Base-by-base conservation (phyloP, 2,329 filamentous ascomycete genomes). In the Raffaelea deltoideospora region DNA sequence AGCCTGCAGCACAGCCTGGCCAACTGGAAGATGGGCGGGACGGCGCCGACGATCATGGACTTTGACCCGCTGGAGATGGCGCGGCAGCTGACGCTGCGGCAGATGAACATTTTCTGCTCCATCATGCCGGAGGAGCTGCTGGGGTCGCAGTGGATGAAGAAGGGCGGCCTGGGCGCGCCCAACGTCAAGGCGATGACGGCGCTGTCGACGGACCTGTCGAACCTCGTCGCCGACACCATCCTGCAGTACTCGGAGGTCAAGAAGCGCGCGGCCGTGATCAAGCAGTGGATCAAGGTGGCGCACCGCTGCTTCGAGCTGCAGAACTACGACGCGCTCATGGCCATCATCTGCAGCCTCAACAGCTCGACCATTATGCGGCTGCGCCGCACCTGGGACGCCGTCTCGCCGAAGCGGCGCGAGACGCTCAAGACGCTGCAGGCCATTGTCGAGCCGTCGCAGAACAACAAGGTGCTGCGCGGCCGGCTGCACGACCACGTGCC, bases 211-310 rank as follows among this genome's bases (percentile, higher is more conserved):
- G 87, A 95, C 45, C 64, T 98, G 15, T 86, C 88, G 5, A 90
- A 95, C 50, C 64, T 96, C 28, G 90, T 98, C 10, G 82, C 85
- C 0, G 88, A 96, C 53, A 92, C 83, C 0, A 93, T 98, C 48
- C 69, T 98, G 13, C 76, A 83, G 38, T 71, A 85, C 39, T 71
- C 82, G n/a, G 90, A 96, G 53, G 76, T 80, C 20, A 96, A 96
- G 70, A 93, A 88, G 63, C 76, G 90, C 20, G 88, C 90, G 1
- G 63, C 72, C 2, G 74, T 86, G 36, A 90, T 98, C 61, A 96
- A 98, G 63, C 87, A 96, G 48, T 98, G 90, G 90, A 83, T 95
- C 54, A 98, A 96, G 65, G 77, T 96, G 47, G 85, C 84, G 1
- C 71, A 80, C 48, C 83, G 82, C 49, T 93, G 85, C 46, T 64